Conservation (phyloP, 2,329 filamentous ascomycete genomes). For the Aspergillus sergii region DNA sequence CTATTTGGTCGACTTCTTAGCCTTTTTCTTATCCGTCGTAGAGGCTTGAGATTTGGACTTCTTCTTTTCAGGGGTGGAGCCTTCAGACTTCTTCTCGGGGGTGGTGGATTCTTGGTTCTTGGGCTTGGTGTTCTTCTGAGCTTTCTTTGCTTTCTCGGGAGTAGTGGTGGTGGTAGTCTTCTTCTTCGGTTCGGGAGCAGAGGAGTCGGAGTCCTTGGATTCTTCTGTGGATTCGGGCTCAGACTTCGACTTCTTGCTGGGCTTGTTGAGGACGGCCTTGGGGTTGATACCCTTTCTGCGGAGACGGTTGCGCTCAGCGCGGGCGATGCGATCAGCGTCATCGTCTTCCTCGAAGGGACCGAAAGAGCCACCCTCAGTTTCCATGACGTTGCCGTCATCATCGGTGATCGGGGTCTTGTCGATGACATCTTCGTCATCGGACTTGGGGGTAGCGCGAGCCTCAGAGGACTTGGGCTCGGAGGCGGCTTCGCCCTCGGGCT, state of each 20-base stretch:
- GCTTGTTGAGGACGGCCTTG: slow-evolving; percentile 54
- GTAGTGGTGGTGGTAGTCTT: slow-evolving; percentile 11
- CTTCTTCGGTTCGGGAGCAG: slow-evolving; percentile 21
- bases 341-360: slow-evolving; percentile 75
- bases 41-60: slow-evolving; percentile 2
- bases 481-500: slow-evolving; percentile 29
- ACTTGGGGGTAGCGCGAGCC: slow-evolving; percentile 24
- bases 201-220: slow-evolving; percentile 23
- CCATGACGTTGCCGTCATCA: slow-evolving; percentile 33
- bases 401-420: slow-evolving; percentile 70
- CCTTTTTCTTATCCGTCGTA: slow-evolving; percentile 17
- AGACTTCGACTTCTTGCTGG: slow-evolving; percentile 35
- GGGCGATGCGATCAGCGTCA: slow-evolving; percentile 71
- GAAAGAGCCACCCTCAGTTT: slow-evolving; percentile 58
- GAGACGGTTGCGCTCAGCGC: slow-evolving; percentile 72
- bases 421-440: slow-evolving; percentile 52
- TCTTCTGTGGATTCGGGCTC: slow-evolving; percentile 17
- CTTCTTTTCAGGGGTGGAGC: slow-evolving; percentile 1
- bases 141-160: slow-evolving; percentile 24
- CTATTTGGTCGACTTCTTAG: slow-evolving; percentile 30
- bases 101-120: background rate
- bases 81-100: slow-evolving; percentile 16
- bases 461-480: slow-evolving; percentile 23
- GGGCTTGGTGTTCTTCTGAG: slow-evolving; percentile 18
- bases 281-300: slow-evolving; percentile 75